Percentiles rank a stretch among this genome's conserved stretches.
These are phyloP conservation scores for Cryptococcus sp. DNA, from an alignment of 1,284 basidiomycete species.

Conservation along the genomic window DNA sequence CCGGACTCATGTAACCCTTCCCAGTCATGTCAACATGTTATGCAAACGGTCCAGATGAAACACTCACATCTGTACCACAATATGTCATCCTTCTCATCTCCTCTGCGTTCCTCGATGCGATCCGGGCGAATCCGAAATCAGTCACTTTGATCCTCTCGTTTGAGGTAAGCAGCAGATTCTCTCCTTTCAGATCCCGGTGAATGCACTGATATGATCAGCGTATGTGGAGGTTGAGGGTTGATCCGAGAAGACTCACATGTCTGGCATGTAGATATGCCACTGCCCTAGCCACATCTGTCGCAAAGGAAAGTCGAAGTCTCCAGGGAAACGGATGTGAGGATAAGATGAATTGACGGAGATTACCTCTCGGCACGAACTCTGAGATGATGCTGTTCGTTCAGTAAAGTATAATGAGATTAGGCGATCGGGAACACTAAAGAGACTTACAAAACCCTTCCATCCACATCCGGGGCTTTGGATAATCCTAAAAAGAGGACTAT, in stretches of 20 bases:
- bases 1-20: slow-evolving; percentile 59
- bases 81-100: slow-evolving; percentile 89
- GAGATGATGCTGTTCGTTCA: slow-evolving; percentile 61
- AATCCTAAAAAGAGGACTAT: slow-evolving; percentile 93
- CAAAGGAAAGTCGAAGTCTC: slow-evolving; percentile 86
- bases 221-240: slow-evolving; percentile 9
- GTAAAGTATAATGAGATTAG: background rate
- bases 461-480: slow-evolving; percentile 74
- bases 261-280: slow-evolving; percentile 96
- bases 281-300: slow-evolving; percentile 86
- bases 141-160: slow-evolving; percentile 94
- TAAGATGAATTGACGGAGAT: slow-evolving; percentile 82
- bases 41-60: background rate
- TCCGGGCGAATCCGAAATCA: slow-evolving; percentile 80
- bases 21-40: background rate
- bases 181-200: slow-evolving; percentile 83
- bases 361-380: slow-evolving; percentile 69
- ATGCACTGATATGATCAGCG: slow-evolving; percentile 45
- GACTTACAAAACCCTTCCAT: slow-evolving; percentile 64
- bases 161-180: slow-evolving; percentile 88
- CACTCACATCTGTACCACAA: slow-evolving; percentile 90
- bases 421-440: background rate
- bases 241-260: slow-evolving; percentile 49
- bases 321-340: slow-evolving; percentile 71
- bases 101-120: slow-evolving; percentile 83